These are phyloP conservation scores for Euphorbia corollata DNA, from an alignment of 441 rosid genomes.

Conservation along the genomic window DNA sequence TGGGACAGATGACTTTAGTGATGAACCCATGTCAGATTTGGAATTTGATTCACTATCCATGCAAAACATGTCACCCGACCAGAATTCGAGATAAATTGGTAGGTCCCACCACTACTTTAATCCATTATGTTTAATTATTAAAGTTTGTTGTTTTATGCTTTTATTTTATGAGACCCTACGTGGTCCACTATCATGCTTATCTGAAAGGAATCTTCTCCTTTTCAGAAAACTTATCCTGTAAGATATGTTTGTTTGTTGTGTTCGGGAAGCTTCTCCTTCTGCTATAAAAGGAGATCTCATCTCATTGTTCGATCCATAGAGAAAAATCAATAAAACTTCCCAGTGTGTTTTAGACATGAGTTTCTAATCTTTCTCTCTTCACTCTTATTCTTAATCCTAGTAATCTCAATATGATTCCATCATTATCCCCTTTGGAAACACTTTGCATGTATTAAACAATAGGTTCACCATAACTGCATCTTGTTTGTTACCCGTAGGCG, in stretches of 20 bases:
- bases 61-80: neutral
- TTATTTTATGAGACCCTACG: neutral
- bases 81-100: neutral
- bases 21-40: neutral
- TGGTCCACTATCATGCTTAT: neutral
- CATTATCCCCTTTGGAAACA: no score
- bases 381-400: neutral
- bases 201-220: neutral
- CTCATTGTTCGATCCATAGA: neutral
- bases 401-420: neutral
- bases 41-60: neutral
- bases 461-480: no score
- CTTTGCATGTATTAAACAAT: no score
- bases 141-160: neutral
- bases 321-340: neutral
- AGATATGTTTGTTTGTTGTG: neutral
- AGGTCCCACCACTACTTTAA: neutral
- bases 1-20: no score
- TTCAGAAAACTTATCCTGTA: neutral
- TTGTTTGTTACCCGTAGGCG: no score
- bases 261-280: neutral
- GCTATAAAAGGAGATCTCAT: neutral
- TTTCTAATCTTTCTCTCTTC: neutral
- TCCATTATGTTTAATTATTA: neutral
- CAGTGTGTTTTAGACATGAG: neutral